Evolutionary conservation across 2,329 filamentous ascomycete species (phyloP), one percentile per base, ranked within the genome.

Genomic region (Beauveria sp.): DNA sequence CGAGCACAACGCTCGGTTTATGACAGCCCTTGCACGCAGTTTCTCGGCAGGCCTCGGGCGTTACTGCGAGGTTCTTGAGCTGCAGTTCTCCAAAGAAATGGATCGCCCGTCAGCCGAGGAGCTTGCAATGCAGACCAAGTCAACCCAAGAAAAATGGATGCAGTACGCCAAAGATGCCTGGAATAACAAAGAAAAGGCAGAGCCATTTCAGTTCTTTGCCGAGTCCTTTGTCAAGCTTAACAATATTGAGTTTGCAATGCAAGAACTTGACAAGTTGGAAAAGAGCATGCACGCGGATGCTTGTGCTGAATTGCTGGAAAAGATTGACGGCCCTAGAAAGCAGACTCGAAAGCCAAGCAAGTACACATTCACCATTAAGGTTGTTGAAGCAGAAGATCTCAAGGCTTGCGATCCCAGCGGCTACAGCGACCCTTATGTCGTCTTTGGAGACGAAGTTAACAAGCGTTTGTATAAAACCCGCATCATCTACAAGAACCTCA

Each of bases 201-300:
- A 97, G 70, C 94, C 94, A 0, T 99, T 97, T 75, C 92, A 97
- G 65, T 99, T 99, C 76, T 94, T 92, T 67, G 86, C 91, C 2
- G 90, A 96, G 90, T 97, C 92, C 5, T 89, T 99, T 68, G 92
- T 99, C 64, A 99, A 97, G 75, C 83, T 99, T 67, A 99, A 99
- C 79, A 96, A 99, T 70, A 87, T 99, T 65, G 93, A 97, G 75
- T 97, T 91, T 74, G 93, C 92, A 5, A 92, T 96, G 76, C 84
- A 92, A 61, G 91, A 96, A 70, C 82, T 99, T 57, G 94, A 99
- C 71, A 91, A 90, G 72, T 81, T 99, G 7, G 93, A 97, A 71
- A 87, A 84, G 70, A 85, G 88, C 62, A 91, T 97, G 79, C 92
- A 97, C 68, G 92, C 96, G 14, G 94, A 99, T 71, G 88, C 84